A percentile compares a stretch with the other conserved stretches of the same genome.
phyloP scores from a whole-genome alignment of 2,329 filamentous ascomycete genomes.

The Chaetomiaceae sp. region DNA sequence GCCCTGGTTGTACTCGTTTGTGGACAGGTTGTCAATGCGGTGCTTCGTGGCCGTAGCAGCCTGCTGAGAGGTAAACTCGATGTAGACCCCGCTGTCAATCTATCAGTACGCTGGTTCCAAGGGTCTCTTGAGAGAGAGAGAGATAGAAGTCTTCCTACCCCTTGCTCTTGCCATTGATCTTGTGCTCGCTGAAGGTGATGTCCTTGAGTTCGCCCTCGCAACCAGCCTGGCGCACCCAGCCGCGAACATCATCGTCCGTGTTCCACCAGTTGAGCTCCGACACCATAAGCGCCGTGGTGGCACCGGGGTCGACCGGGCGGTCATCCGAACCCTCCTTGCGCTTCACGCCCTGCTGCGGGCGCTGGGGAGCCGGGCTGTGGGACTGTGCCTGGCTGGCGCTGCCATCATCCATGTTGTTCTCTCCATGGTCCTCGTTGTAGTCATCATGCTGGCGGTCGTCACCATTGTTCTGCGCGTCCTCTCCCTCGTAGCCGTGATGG shows the following conservation, averaged over 20 bases:
- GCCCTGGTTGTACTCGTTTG: conserved; percentile 46
- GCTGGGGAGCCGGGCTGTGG: conserved; percentile 31
- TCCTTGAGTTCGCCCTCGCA: conserved; percentile 85
- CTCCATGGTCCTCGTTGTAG: conserved; percentile 36
- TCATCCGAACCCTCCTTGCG: conserved; percentile 58
- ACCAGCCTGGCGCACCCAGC: conserved; percentile 74
- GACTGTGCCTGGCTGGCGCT: conserved; percentile 31
- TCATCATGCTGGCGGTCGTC: conserved; percentile 36
- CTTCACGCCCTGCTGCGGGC: conserved; percentile 54
- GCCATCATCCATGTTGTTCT: conserved; percentile 30
- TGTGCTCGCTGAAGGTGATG: conserved; percentile 95
- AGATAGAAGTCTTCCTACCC: too few relatives aligned
- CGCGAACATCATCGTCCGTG: conserved; percentile 89
- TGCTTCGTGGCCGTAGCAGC: conserved; percentile 83
- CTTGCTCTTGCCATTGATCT: conserved; percentile 98
- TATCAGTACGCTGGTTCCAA: neutral
- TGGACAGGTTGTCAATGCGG: conserved; percentile 65
- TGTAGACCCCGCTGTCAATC: conserved; percentile 62
- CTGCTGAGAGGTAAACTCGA: conserved; percentile 79
- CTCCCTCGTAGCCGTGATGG: conserved; percentile 28
- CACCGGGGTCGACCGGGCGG: conserved; percentile 53
- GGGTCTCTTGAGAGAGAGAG: too few relatives aligned
- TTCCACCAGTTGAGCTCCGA: conserved; percentile 96
- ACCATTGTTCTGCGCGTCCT: conserved; percentile 21
- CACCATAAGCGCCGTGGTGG: conserved; percentile 71